Evolutionary conservation across 208 protist species (phyloP).

Genomic region (Crithidia acanthocephali): DNA sequence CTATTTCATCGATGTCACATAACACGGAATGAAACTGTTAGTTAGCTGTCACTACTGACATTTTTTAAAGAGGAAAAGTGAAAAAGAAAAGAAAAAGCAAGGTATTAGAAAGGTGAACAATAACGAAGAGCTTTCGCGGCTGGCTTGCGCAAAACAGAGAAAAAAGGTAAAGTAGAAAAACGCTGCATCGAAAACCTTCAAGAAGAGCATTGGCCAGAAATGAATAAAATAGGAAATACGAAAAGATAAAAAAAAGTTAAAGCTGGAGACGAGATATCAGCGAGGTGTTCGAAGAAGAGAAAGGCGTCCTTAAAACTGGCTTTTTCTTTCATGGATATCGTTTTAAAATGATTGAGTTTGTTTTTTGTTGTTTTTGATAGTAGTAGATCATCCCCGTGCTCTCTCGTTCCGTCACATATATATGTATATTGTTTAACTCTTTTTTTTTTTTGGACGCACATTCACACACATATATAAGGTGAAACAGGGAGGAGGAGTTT

Average conservation of each 20-base stretch:
- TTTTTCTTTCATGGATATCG: neutral
- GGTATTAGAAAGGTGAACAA: neutral
- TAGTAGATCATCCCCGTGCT: too few relatives aligned
- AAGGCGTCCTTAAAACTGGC: too few relatives aligned
- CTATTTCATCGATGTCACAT: slow-evolving; percentile 10
- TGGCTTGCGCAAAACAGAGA: too few relatives aligned
- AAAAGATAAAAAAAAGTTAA: slow-evolving; percentile 11
- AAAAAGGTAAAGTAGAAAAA: neutral
- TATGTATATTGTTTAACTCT: slow-evolving; percentile 9
- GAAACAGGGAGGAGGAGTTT: slow-evolving; percentile 1
- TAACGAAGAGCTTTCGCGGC: neutral
- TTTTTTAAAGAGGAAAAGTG: neutral
- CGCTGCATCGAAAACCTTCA: neutral
- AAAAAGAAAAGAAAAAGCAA: neutral
- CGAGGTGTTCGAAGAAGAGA: neutral
- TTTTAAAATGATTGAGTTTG: neutral
- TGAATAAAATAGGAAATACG: slow-evolving; percentile 3
- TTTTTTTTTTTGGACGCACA: neutral
- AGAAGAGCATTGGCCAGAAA: slow-evolving; percentile 5
- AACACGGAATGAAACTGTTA: slow-evolving; percentile 18
- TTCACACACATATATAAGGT: slow-evolving; percentile 7
- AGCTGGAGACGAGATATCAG: slow-evolving; percentile 13
- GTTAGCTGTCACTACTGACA: neutral
- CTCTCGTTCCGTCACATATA: too few relatives aligned
- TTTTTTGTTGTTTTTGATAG: slow-evolving; percentile 3